Base-by-base conservation (phyloP, 495 filamentous ascomycete genomes). In the Geoglossum glabrum region DNA sequence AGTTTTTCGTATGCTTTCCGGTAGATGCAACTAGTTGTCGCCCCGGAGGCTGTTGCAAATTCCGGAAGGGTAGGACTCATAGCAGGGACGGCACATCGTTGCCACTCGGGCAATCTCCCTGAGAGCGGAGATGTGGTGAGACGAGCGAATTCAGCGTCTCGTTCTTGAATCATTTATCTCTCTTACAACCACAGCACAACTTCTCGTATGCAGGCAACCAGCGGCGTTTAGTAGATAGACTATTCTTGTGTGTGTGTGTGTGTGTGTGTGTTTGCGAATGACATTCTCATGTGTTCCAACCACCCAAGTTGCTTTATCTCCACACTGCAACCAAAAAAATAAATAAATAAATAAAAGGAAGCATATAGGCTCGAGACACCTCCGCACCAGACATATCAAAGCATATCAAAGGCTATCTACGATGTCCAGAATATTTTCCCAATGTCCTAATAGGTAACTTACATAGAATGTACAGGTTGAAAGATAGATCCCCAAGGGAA, bases 221-320 rank as follows among this genome's bases (percentile, higher is more conserved):
- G 49, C 25, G 25, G 49, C 28, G 23, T 52, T 52, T 52, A 52
- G 49, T 52, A 52, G 49, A 52, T 52, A 52, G 49, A 52, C 49
- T 52, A 52, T 52, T 52, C 49, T 52, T 52, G 49, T 52, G 23
- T n/a, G 46, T 23, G 46, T 31, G 23, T 52, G 1, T 52, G 46
- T 13, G 23, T 28, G 11, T 52, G 49, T 23, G 46, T 31, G 23
- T 52, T 5, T 52, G 46, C 17, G 23, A 52, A 28, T 52, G 49
- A 52, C 49, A 52, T 28, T 52, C 23, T 52, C 49, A 52, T 52
- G 49, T 26, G 49, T 52, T 31, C 28, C 28, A 45, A 40, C 36
- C 36, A 40, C 36, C 6, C 5, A 8, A 40, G 36, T 40, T 10
- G 6, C 7, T 34, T n/a, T n/a, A n/a, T 34, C 31, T 34, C 31